Percentiles rank a stretch among this genome's conserved stretches.
phyloP scores from a whole-genome alignment of 257 asterid species.

The Rauvolfia tetraphylla region DNA sequence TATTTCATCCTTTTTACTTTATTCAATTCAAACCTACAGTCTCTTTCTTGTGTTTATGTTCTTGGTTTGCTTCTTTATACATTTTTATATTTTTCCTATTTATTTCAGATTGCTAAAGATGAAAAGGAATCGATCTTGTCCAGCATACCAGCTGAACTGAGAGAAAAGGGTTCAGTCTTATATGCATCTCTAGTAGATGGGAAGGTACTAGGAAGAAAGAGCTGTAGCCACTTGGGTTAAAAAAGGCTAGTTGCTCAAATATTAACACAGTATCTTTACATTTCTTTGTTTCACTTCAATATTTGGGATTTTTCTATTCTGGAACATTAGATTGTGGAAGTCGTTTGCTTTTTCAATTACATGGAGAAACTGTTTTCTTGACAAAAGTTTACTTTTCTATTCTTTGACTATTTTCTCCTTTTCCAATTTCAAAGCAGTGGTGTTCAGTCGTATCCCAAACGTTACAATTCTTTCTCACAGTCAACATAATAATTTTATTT shows the following conservation, averaged over 20 bases:
- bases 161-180: constrained; percentile 73
- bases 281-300: not conserved
- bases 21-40: not conserved
- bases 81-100: constrained; percentile 5
- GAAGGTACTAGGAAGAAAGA: constrained; percentile 51
- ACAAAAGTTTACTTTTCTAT: constrained; percentile 5
- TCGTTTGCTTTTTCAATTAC: not conserved
- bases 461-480: too few species aligned
- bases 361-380: constrained; percentile 1
- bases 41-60: not conserved
- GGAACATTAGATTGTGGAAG: not conserved
- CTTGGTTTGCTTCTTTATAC: not conserved
- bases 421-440: not conserved
- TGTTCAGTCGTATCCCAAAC: not conserved
- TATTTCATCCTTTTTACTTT: not conserved
- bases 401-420: not conserved
- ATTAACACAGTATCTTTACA: not conserved
- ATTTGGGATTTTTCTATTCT: not conserved
- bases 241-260: constrained; percentile 12
- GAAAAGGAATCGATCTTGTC: constrained; percentile 76
- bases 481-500: not conserved
- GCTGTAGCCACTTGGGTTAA: constrained; percentile 18
- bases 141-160: constrained; percentile 63
- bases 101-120: constrained; percentile 66
- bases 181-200: constrained; percentile 82